Evolutionary conservation across 225 moss, liverwort and hornwort genomes (phyloP), one percentile per base, ranked within the genome.

Genomic region (Climacium dendroides): DNA sequence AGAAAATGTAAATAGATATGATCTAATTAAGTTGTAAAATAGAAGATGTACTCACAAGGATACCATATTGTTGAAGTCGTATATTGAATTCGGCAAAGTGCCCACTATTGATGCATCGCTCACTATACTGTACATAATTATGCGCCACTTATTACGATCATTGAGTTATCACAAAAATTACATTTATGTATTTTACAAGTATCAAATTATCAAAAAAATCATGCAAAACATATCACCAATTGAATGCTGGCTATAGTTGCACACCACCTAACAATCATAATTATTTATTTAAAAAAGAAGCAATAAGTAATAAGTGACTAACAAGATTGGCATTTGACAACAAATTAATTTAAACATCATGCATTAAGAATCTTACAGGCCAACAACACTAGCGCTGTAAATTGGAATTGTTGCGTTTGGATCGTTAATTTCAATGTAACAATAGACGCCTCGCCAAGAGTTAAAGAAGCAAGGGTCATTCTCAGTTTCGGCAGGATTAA

Each of bases 211-310:
- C 3, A 34, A 2, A n/a, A 29, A 58, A 9, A 15, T n/a, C 15
- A 34, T 63, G 5, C 19, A 47, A 48, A 48, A 48, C 5, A 74
- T 17, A 74, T 32, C 10, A 45, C 28, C 8, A 50, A 10, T 13
- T 1, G 3, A 30, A 22, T 76, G 23, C 1, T 22, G 9, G 4
- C 3, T 53, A 79, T 45, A 13, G 20, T 2, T 80, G 15, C 62
- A 60, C 3, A 8, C 9, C 6, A 70, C 9, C 0, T 16, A 1
- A 71, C 0, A 43, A 0, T 10, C 2, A 71, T 0, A 0, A 74
- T 32, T 10, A 6, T 3, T 28, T 29, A 19, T 19, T 20, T 2
- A 20, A 74, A 5, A 74, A 74, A 25, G 6, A 35, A 23, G 9
- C 3, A 53, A 6, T 76, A 50, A 50, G 14, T 50, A 76, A 9